Evolutionary conservation across 148 eudicot species (phyloP).

Genomic region (Chenopodium suecicum): DNA sequence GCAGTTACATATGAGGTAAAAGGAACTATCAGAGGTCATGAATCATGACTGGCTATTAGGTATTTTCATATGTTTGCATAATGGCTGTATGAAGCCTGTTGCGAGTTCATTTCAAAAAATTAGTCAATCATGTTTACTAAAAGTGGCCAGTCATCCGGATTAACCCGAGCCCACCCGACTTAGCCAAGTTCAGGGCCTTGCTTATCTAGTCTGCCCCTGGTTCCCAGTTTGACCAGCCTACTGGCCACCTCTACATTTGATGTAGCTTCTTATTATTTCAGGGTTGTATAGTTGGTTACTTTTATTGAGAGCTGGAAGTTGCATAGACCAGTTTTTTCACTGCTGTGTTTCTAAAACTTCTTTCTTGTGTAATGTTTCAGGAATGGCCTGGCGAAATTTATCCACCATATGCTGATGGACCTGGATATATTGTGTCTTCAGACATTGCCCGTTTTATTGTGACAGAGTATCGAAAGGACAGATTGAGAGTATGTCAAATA

Average conservation of each 20-base stretch:
- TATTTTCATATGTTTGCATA: background rate
- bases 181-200: background rate
- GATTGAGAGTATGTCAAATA: slow-evolving; percentile 53
- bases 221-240: background rate
- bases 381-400: slow-evolving; percentile 76
- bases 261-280: background rate
- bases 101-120: background rate
- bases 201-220: background rate
- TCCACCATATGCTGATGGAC: slow-evolving; percentile 91
- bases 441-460: slow-evolving; percentile 61
- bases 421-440: slow-evolving; percentile 67
- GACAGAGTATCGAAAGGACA: slow-evolving; percentile 55
- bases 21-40: background rate
- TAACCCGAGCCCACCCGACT: too few species aligned
- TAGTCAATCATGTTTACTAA: background rate
- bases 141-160: background rate
- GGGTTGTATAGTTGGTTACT: background rate
- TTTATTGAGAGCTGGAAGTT: background rate
- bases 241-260: background rate
- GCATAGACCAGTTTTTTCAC: background rate
- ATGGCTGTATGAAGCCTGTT: background rate
- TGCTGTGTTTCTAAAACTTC: background rate
- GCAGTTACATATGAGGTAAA: slow-evolving; percentile 81
- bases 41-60: background rate
- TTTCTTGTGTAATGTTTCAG: slow-evolving; percentile 34